Conservation (phyloP, 129 eudicot species). For the Chrysanthemum seticuspe region DNA sequence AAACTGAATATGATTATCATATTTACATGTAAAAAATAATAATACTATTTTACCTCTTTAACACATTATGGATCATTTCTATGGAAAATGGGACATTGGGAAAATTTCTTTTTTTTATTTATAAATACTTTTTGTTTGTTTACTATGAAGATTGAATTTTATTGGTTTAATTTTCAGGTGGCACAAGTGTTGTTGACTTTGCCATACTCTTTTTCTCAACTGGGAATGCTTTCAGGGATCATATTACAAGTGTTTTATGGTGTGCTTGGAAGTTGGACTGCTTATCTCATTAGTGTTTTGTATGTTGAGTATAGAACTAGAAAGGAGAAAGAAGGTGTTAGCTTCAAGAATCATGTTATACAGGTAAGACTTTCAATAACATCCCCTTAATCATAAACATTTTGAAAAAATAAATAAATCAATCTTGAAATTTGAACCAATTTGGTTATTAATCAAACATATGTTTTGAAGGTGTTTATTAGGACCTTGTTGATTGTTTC, state of each 20-base stretch:
- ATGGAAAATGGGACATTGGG: too few relatives aligned
- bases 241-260: constrained; percentile 68
- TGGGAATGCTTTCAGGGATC: constrained; percentile 77
- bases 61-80: too few relatives aligned
- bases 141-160: constrained; percentile 20
- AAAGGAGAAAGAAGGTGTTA: constrained; percentile 66
- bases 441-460: neutral
- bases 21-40: too few relatives aligned
- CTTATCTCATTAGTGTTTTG: constrained; percentile 74
- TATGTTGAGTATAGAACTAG: constrained; percentile 76
- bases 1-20: too few relatives aligned
- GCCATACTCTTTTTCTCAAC: constrained; percentile 80
- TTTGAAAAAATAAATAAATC: neutral
- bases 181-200: constrained; percentile 77
- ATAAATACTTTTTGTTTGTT: too few relatives aligned
- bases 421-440: constrained; percentile 1
- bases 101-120: too few relatives aligned
- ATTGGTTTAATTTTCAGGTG: constrained; percentile 45
- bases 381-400: neutral
- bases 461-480: too few relatives aligned
- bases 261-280: constrained; percentile 76
- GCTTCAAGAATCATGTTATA: constrained; percentile 80
- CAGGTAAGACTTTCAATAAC: constrained; percentile 49
- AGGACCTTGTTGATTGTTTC: neutral
- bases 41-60: too few relatives aligned